Base-by-base conservation (phyloP, 2,329 filamentous ascomycete species). In the Hysterium pulicare region DNA sequence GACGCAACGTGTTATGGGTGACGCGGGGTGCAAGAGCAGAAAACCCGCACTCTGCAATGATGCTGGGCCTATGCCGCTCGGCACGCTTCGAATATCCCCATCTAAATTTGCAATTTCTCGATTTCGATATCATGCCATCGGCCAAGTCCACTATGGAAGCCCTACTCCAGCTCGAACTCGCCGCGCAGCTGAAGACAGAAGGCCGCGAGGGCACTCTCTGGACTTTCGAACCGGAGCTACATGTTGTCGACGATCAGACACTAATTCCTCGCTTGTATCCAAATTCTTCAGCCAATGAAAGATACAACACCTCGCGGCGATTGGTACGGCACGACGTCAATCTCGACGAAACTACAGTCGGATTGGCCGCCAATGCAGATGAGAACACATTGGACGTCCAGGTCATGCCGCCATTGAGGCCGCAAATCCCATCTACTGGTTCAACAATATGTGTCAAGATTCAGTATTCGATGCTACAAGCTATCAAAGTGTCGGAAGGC, bases 1-100 rank as follows among this genome's bases (percentile, higher is more conserved):
- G n/a, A n/a, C n/a, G n/a, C n/a, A n/a, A n/a, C 38, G 11, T 13
- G 36, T 19, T 58, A 3, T 63, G 59, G 59, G 23, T 60, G 8
- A 60, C 58, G 1, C 10, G 21, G 2, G 54, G 50, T 5, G 38
- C 51, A 4, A 31, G 31, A 2, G 34, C n/a, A 1, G 44, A 51
- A 7, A 30, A 61, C 15, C 58, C 57, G 1, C 55, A 37, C 20
- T 30, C 46, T 2, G 57, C 53, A 36, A 56, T 55, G 42, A 51
- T 42, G 5, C 44, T 57, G 38, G 40, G 40, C n/a, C n/a, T 42
- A 11, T 10, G n/a, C 3, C 33, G 40, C 4, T 9, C 15, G 10
- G 16, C 34, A 4, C 19, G n/a, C 13, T 13, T 10, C 15, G 40
- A 45, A 20, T 31, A 7, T 2, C 22, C 33, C 6, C 22, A 21